These are phyloP conservation scores for Trapa incisa DNA, from an alignment of 345 rosid species.

Conservation along the genomic window DNA sequence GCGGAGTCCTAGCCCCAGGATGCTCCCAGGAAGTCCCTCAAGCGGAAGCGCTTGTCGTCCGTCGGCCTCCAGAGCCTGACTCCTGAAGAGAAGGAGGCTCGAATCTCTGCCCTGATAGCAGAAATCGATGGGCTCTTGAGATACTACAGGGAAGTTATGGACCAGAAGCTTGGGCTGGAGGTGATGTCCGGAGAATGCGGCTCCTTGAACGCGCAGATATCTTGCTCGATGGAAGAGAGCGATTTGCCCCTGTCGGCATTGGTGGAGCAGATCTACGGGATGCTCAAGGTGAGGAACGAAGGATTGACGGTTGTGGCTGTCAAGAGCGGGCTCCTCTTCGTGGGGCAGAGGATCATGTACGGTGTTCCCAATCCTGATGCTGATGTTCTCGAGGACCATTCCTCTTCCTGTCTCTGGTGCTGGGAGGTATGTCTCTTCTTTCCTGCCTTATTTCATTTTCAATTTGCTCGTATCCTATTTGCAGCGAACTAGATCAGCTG, in stretches of 20 bases:
- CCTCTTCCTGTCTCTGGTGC: constrained; percentile 63
- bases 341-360: constrained; percentile 70
- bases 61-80: constrained; percentile 11
- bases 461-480: neutral
- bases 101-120: constrained; percentile 23
- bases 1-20: neutral
- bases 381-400: constrained; percentile 74
- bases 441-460: neutral
- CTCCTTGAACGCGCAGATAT: constrained; percentile 38
- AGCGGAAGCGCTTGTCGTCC: constrained; percentile 42
- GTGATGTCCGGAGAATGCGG: constrained; percentile 15
- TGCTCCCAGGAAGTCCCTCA: constrained; percentile 3
- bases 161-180: constrained; percentile 21
- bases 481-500: neutral
- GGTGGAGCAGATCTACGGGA: constrained; percentile 38
- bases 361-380: constrained; percentile 61
- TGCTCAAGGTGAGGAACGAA: constrained; percentile 18
- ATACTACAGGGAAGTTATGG: constrained; percentile 36
- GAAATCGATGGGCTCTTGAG: constrained; percentile 46
- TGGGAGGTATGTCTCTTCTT: constrained; percentile 60
- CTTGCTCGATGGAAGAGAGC: constrained; percentile 67
- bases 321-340: constrained; percentile 46
- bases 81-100: constrained; percentile 29
- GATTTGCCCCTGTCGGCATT: constrained; percentile 44
- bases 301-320: constrained; percentile 29